Conservation (phyloP, 805 yeast species). For the Myxozyma kluyveri region DNA sequence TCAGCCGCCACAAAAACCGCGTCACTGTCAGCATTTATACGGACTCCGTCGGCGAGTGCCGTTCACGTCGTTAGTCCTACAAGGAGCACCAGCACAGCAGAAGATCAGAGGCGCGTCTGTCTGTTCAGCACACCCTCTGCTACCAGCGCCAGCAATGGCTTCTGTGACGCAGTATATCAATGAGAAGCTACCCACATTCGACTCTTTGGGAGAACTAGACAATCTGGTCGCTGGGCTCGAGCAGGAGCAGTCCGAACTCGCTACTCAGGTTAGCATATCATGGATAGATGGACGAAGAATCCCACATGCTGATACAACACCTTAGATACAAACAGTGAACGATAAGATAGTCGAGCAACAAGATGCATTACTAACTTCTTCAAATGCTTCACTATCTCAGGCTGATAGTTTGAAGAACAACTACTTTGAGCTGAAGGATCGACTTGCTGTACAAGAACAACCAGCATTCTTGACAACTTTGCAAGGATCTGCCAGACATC, state of each 20-base stretch:
- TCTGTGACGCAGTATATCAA: constrained; percentile 21
- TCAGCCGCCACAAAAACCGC: too few species aligned
- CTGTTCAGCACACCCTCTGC: too few species aligned
- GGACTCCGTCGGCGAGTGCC: too few species aligned
- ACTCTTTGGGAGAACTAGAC: constrained; percentile 17
- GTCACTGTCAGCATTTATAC: too few species aligned
- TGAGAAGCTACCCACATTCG: constrained; percentile 12
- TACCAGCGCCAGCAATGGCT: too few species aligned
- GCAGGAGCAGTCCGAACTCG: constrained; percentile 13
- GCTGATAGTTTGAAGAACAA: neutral
- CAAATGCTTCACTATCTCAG: constrained; percentile 5
- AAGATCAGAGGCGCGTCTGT: too few species aligned
- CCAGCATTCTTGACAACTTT: constrained; percentile 15
- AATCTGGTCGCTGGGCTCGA: constrained; percentile 18
- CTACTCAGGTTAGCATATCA: constrained; percentile 3
- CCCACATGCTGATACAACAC: constrained; percentile 1
- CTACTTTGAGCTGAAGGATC: constrained; percentile 8
- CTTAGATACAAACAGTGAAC: constrained; percentile 16
- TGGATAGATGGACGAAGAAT: neutral
- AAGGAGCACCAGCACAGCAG: too few species aligned
- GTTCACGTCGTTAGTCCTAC: too few species aligned
- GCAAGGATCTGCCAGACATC: constrained; percentile 3
- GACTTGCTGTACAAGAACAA: constrained; percentile 2
- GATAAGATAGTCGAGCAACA: constrained; percentile 9
- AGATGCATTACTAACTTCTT: constrained; percentile 1